Conservation (phyloP, 768 basidiomycete genomes). For the Trametes maxima region DNA sequence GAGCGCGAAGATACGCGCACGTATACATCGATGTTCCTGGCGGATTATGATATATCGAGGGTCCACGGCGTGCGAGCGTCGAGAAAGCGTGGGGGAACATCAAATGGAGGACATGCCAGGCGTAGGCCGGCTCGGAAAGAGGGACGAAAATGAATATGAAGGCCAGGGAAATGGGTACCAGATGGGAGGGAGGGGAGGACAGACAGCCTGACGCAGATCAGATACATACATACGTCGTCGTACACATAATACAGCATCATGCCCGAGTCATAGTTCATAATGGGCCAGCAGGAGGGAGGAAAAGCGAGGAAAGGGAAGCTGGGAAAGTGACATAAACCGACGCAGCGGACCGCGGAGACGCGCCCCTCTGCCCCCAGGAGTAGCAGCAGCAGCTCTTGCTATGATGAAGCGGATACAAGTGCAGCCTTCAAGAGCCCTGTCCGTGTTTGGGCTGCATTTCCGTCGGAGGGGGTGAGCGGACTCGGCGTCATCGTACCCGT, state of each 20-base stretch:
- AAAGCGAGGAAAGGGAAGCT: not conserved
- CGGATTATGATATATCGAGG: not conserved
- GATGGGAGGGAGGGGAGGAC: not conserved
- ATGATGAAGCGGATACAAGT: conserved; percentile 19
- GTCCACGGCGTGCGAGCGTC: not conserved
- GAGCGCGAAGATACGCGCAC: not conserved
- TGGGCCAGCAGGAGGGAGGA: not conserved
- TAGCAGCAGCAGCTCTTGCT: not conserved
- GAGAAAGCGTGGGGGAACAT: not conserved
- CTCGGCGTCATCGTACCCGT: conserved; percentile 18
- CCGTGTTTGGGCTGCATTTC: not conserved
- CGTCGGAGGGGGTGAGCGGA: conserved; percentile 18
- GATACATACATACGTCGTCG: conserved; percentile 16
- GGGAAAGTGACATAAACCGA: not conserved
- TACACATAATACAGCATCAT: conserved; percentile 19
- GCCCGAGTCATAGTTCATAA: not conserved
- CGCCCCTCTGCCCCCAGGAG: not conserved
- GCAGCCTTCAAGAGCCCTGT: conserved; percentile 9
- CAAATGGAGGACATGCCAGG: not conserved
- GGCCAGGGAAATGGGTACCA: not conserved
- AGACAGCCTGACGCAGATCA: not conserved
- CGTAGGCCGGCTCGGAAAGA: not conserved
- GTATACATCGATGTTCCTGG: not conserved
- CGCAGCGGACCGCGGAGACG: not conserved
- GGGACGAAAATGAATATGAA: not conserved